Evolutionary conservation across 371 early-diverging fungal species (phyloP).

Genomic region (Zopfochytrium polystomum): DNA sequence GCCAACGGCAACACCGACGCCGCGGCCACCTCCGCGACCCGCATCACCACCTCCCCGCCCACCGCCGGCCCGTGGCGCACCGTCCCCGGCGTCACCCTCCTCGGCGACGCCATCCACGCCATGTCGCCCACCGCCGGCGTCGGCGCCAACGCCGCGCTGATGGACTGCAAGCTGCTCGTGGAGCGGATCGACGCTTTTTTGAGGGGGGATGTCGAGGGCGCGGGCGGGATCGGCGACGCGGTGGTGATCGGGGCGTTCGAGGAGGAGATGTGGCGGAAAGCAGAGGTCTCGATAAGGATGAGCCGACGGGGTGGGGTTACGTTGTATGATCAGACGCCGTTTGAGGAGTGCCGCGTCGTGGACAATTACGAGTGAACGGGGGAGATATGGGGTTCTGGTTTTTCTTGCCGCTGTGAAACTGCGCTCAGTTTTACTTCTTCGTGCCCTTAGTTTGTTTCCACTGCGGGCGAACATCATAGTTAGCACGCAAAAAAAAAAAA

Average conservation of each 20-base stretch:
- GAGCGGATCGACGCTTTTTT: background rate
- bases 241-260: background rate
- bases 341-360: conserved; percentile 1
- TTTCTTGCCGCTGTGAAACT: no score
- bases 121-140: conserved; percentile 50
- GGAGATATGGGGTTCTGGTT: no score
- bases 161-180: conserved; percentile 19
- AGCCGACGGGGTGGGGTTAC: background rate
- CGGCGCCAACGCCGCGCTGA: conserved; percentile 49
- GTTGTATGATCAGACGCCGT: background rate
- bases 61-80: conserved; percentile 11
- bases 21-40: background rate
- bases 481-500: no score
- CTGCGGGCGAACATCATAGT: no score
- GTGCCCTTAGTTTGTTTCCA: no score
- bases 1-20: background rate
- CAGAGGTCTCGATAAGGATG: background rate
- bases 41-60: background rate
- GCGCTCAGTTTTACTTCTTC: no score
- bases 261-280: background rate
- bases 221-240: background rate
- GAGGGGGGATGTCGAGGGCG: no score
- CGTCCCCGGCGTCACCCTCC: conserved; percentile 28
- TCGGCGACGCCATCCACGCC: conserved; percentile 54
- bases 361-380: no score